phyloP scores from a whole-genome alignment of 805 yeast genomes.

The Candida parachauliodes region DNA sequence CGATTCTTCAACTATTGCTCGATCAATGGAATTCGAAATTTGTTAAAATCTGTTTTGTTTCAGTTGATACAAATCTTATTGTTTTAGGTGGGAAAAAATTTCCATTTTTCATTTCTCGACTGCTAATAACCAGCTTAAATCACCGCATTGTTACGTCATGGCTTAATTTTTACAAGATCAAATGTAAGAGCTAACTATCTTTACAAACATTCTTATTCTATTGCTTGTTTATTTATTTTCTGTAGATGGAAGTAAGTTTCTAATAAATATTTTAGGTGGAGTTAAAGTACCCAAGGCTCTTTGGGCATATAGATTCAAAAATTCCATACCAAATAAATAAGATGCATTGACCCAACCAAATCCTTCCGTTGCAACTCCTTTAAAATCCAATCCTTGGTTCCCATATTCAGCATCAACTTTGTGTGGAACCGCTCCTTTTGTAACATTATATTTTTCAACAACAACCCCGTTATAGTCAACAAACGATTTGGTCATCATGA shows the following conservation, averaged over 20 bases:
- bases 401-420: slow-evolving; percentile 95
- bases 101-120: too few species aligned
- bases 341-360: slow-evolving; percentile 98
- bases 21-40: too few species aligned
- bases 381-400: slow-evolving; percentile 89
- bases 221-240: background rate
- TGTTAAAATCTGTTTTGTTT: too few species aligned
- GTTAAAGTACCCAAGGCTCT: slow-evolving; percentile 79
- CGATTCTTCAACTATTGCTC: too few species aligned
- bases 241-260: slow-evolving; percentile 33
- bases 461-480: slow-evolving; percentile 93
- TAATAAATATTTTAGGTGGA: slow-evolving; percentile 63
- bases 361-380: slow-evolving; percentile 93
- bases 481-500: slow-evolving; percentile 81
- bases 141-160: too few species aligned
- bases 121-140: too few species aligned
- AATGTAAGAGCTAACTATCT: too few species aligned
- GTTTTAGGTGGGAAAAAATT: too few species aligned
- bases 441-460: slow-evolving; percentile 92
- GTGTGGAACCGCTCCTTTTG: slow-evolving; percentile 79
- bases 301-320: slow-evolving; percentile 60
- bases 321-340: slow-evolving; percentile 67
- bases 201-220: too few species aligned
- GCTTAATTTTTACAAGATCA: too few species aligned
- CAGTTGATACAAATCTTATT: too few species aligned